Evolutionary conservation across 208 protist species (phyloP), one percentile per base, ranked within the genome.

Genomic region (Phytomonas sp.): DNA sequence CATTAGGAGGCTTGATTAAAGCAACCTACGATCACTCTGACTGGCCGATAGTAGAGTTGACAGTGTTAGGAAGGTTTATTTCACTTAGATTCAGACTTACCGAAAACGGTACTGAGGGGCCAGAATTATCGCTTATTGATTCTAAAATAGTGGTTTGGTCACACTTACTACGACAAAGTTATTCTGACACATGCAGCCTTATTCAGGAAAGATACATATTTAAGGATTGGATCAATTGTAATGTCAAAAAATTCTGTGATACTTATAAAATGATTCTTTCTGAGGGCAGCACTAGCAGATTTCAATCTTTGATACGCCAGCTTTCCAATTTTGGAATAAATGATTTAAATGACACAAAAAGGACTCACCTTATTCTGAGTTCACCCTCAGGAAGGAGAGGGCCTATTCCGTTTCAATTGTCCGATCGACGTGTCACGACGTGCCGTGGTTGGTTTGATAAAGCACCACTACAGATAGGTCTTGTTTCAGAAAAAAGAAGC

Each of bases 371-470:
- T 33, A 75, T 93, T 60, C 69, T 93, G 61, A 84, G 79, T 37
- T 76, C 76, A 26, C 76, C 80, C 19, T 77, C 37, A 26, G 80
- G 76, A 0, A 71, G 45, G 31, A 67, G 80, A 11, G 30, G 72
- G 65, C 69, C 76, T 36, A 66, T 84, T 10, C 67, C 60, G 29
- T 63, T 67, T 14, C 73, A 76, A 56, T 34, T 69, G 8, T 29
- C 36, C 7, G 66, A 66, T 14, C 23, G 32, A 3, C 34, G 74
- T 49, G 79, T 81, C 29, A 92, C 82, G 0, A 73, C 63, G 40
- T 90, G 84, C 72, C 82, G 89, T n/a, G 89, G 89, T 34, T 94
- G 89, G 89, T 94, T 87, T 76, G 80, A 85, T 29, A 77, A 87
- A 30, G 82, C 84, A 32, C 81, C 79, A 37, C 63, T 87, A 19